Evolutionary conservation across 805 yeast species (phyloP).

Genomic region (Hemisphaericaspora nanyangensis): DNA sequence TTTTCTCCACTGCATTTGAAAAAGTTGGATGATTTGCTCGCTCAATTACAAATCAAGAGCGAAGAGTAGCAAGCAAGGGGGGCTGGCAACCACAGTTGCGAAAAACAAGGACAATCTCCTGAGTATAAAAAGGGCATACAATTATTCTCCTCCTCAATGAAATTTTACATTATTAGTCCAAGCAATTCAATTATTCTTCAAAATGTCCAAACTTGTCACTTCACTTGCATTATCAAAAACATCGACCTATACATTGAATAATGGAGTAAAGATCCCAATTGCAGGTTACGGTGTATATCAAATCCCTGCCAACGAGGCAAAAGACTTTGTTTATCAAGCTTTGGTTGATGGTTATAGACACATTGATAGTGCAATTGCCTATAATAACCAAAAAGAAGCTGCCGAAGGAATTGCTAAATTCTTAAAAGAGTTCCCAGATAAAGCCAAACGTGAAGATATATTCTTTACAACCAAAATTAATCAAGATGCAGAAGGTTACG

Average conservation of each 20-base stretch:
- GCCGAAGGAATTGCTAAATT: conserved; percentile 56
- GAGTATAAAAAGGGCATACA: too few relatives aligned
- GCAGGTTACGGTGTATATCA: conserved; percentile 56
- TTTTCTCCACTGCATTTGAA: too few relatives aligned
- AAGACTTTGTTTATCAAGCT: conserved; percentile 50
- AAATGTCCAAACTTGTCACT: conserved; percentile 23
- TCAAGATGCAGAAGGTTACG: conserved; percentile 32
- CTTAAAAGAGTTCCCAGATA: conserved; percentile 39
- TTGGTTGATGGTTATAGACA: conserved; percentile 68
- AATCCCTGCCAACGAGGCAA: conserved; percentile 35
- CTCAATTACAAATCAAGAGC: too few relatives aligned
- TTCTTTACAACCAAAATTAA: conserved; percentile 36
- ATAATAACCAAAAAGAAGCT: conserved; percentile 60
- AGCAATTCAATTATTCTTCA: too few relatives aligned
- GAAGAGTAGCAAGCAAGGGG: too few relatives aligned
- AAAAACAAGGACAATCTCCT: too few relatives aligned
- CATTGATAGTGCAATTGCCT: conserved; percentile 67
- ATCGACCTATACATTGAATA: conserved; percentile 44
- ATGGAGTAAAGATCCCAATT: conserved; percentile 54
- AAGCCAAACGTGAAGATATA: conserved; percentile 26
- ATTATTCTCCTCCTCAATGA: too few relatives aligned
- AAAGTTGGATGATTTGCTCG: too few relatives aligned
- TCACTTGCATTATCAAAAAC: conserved; percentile 31
- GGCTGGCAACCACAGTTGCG: too few relatives aligned
- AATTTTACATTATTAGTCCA: too few relatives aligned